Evolutionary conservation across 805 yeast species (phyloP).

Genomic region (Saccharomycopsis sp.): DNA sequence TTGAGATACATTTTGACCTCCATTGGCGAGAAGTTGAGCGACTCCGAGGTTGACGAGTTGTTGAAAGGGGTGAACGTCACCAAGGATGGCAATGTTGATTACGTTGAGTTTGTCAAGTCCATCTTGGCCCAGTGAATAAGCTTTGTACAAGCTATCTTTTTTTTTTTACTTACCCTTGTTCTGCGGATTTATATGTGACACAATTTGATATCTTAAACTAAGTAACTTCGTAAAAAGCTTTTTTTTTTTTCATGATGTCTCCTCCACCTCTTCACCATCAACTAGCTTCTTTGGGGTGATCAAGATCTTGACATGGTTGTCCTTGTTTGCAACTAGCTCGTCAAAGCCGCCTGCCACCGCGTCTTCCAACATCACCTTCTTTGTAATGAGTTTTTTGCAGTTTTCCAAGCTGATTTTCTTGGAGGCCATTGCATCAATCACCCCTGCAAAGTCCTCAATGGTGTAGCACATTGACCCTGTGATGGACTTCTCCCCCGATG

Average conservation of each 20-base stretch:
- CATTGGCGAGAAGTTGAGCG: constrained; percentile 87
- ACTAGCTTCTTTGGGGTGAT: constrained; percentile 27
- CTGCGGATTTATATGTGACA: too few relatives aligned
- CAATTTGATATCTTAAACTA: too few relatives aligned
- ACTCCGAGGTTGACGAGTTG: constrained; percentile 89
- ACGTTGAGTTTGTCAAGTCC: constrained; percentile 88
- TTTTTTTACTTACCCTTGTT: too few relatives aligned
- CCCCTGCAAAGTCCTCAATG: constrained; percentile 35
- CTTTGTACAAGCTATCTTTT: not conserved
- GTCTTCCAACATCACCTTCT: constrained; percentile 31
- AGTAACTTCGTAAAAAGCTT: too few relatives aligned
- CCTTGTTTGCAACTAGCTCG: constrained; percentile 36
- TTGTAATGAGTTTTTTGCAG: constrained; percentile 32
- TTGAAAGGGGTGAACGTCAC: constrained; percentile 92
- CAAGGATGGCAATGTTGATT: constrained; percentile 89
- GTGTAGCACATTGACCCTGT: constrained; percentile 41
- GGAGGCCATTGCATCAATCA: constrained; percentile 32
- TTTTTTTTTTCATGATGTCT: too few relatives aligned
- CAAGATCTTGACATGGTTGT: constrained; percentile 37
- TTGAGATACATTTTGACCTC: constrained; percentile 90
- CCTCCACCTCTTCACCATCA: constrained; percentile 13
- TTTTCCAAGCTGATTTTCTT: constrained; percentile 31
- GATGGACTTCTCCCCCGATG: constrained; percentile 34
- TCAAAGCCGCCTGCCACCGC: constrained; percentile 36
- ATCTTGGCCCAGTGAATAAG: constrained; percentile 68